Percentiles rank a stretch among this genome's conserved stretches.
These are phyloP conservation scores for Didymosphaeria variabile DNA, from an alignment of 2,329 filamentous ascomycete species.

Conservation along the genomic window DNA sequence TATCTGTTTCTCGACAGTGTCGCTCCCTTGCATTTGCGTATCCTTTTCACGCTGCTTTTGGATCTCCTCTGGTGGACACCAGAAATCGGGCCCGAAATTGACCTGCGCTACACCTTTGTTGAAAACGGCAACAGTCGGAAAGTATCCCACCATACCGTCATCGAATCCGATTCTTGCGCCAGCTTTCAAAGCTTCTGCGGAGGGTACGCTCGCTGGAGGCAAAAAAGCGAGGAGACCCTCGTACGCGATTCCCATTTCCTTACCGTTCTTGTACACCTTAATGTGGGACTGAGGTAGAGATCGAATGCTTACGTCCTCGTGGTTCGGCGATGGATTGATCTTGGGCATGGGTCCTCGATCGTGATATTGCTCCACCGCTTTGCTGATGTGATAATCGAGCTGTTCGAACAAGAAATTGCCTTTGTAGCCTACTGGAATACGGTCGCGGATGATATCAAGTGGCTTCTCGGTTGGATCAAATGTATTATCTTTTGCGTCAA, in stretches of 20 bases:
- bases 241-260: constrained; percentile 85
- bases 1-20: constrained; percentile 22
- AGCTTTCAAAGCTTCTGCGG: constrained; percentile 71
- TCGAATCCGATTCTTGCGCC: constrained; percentile 88
- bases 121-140: constrained; percentile 91
- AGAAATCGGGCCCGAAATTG: constrained; percentile 94
- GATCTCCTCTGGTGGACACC: constrained; percentile 78
- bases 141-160: constrained; percentile 95
- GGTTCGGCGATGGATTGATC: constrained; percentile 79
- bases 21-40: constrained; percentile 38
- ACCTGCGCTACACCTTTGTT: constrained; percentile 89
- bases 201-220: constrained; percentile 83
- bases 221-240: constrained; percentile 89
- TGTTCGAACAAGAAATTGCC: constrained; percentile 93
- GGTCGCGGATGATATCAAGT: constrained; percentile 89
- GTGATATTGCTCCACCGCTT: constrained; percentile 78
- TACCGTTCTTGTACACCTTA: constrained; percentile 91
- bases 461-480: constrained; percentile 59
- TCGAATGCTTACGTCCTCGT: constrained; percentile 76
- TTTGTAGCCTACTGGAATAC: constrained; percentile 94
- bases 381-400: constrained; percentile 86
- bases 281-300: constrained; percentile 88
- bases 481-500: constrained; percentile 56
- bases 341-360: constrained; percentile 62
- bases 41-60: constrained; percentile 49